Evolutionary conservation across 1,284 basidiomycete genomes (phyloP).

Genomic region (Ceratobasidium papillatum): DNA sequence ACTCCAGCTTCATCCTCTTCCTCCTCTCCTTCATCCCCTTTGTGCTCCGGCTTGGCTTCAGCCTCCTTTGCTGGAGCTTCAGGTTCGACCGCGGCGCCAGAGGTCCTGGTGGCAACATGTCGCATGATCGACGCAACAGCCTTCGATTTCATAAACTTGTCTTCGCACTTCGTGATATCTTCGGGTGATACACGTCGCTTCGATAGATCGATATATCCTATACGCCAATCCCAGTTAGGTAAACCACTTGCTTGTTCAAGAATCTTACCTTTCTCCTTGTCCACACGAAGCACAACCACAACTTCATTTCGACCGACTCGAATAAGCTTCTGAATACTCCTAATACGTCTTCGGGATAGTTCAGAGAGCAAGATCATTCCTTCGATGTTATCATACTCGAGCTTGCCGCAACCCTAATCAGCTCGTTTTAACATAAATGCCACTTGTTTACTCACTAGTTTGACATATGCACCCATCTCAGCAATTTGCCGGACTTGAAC

Average conservation of each 20-base stretch:
- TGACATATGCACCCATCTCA: constrained; percentile 99
- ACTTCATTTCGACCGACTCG: constrained; percentile 98
- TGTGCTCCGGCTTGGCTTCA: constrained; percentile 49
- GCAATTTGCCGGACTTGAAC: constrained; percentile 99
- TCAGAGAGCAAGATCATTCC: constrained; percentile 99
- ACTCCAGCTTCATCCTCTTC: constrained; percentile 54
- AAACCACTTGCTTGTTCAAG: not conserved
- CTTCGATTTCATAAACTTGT: constrained; percentile 98
- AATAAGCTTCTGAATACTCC: constrained; percentile 98
- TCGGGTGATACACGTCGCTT: constrained; percentile 99
- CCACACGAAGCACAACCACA: constrained; percentile 96
- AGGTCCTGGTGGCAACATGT: constrained; percentile 89
- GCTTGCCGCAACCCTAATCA: constrained; percentile 59
- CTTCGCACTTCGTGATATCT: constrained; percentile 98
- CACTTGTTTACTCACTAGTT: constrained; percentile 74
- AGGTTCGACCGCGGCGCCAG: constrained; percentile 56
- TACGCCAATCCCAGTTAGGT: constrained; percentile 19
- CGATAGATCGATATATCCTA: constrained; percentile 98
- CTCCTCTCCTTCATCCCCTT: constrained; percentile 53
- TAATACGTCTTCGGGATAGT: constrained; percentile 94
- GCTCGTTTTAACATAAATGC: constrained; percentile 3
- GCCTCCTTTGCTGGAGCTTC: constrained; percentile 41
- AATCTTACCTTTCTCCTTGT: constrained; percentile 94
- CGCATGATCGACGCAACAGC: constrained; percentile 92
- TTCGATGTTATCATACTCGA: constrained; percentile 99